Percentiles rank a stretch among this genome's conserved stretches.
Conservation (phyloP, 2,329 filamentous ascomycete species). For the Teratosphaeria viscida region DNA sequence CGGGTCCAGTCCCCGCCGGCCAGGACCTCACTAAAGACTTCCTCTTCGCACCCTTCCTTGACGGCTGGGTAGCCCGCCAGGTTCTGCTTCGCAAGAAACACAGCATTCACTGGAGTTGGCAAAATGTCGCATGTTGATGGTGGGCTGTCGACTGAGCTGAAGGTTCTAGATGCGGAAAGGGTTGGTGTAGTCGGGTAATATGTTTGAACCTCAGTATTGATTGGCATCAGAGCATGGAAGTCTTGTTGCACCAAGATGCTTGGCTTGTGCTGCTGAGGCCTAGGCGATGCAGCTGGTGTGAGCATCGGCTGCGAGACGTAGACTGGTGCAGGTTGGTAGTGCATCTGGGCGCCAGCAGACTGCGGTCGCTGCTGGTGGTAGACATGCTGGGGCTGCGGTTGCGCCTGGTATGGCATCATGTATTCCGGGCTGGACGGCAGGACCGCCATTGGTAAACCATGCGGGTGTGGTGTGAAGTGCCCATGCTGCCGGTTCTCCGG, state of each 20-base stretch:
- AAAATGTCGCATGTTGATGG: constrained; percentile 63
- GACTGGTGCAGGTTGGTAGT: constrained; percentile 36
- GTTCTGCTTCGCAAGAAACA: constrained; percentile 18
- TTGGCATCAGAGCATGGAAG: constrained; percentile 35
- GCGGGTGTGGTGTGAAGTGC: constrained; percentile 55
- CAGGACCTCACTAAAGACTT: constrained; percentile 61
- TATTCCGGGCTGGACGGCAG: constrained; percentile 37
- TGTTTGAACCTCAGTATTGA: constrained; percentile 65
- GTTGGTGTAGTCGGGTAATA: constrained; percentile 81
- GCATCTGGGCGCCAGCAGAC: constrained; percentile 22
- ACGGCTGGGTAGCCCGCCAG: constrained; percentile 46
- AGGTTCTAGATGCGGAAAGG: constrained; percentile 74
- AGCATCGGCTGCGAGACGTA: constrained; percentile 52
- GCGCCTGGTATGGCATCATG: constrained; percentile 41
- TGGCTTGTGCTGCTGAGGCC: constrained; percentile 64
- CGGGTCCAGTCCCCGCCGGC: constrained; percentile 65
- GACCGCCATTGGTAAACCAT: constrained; percentile 33
- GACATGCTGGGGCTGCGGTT: constrained; percentile 25
- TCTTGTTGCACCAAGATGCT: constrained; percentile 54
- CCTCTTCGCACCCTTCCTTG: constrained; percentile 62
- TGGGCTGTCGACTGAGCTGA: constrained; percentile 77
- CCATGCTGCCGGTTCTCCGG: constrained; percentile 63
- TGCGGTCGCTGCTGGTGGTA: constrained; percentile 26
- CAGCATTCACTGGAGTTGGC: constrained; percentile 68
- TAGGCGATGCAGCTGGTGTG: constrained; percentile 68